phyloP scores from a whole-genome alignment of 306 rosid genomes.

The Vigna hirtella region DNA sequence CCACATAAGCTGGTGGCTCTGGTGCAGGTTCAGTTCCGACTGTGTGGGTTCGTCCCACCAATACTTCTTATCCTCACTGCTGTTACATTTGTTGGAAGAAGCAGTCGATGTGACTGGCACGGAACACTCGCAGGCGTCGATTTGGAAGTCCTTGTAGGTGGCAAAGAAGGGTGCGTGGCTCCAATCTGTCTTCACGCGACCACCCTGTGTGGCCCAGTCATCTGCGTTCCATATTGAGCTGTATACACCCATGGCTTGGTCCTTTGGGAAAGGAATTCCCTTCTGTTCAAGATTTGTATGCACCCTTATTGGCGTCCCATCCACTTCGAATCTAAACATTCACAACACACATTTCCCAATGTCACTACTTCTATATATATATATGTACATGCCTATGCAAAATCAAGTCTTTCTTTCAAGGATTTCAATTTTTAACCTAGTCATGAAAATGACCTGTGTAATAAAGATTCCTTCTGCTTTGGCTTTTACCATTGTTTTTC shows the following conservation, averaged over 20 bases:
- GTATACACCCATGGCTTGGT: slow-evolving; percentile 94
- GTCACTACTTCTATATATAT: neutral
- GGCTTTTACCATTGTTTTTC: neutral
- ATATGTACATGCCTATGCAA: too few relatives aligned
- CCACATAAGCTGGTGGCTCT: slow-evolving; percentile 93
- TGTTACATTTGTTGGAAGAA: slow-evolving; percentile 59
- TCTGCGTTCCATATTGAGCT: slow-evolving; percentile 98
- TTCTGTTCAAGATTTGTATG: slow-evolving; percentile 82
- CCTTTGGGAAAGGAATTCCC: slow-evolving; percentile 80
- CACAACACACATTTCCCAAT: neutral
- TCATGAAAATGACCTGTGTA: neutral
- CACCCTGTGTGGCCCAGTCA: slow-evolving; percentile 99
- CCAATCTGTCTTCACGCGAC: slow-evolving; percentile 95
- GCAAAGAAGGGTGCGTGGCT: slow-evolving; percentile 85
- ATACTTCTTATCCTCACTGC: slow-evolving; percentile 64
- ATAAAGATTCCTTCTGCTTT: slow-evolving; percentile 46
- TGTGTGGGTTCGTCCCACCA: slow-evolving; percentile 92
- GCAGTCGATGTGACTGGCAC: slow-evolving; percentile 46
- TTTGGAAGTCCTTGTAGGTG: slow-evolving; percentile 70
- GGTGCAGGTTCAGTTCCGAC: slow-evolving; percentile 74
- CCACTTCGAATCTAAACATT: slow-evolving; percentile 69
- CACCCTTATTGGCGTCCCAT: slow-evolving; percentile 85
- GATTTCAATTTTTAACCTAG: too few relatives aligned
- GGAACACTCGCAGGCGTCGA: slow-evolving; percentile 70
- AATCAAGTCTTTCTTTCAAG: too few relatives aligned